These are phyloP conservation scores for Jackrogersella multiformis DNA, from an alignment of 495 filamentous ascomycete species.

Conservation along the genomic window DNA sequence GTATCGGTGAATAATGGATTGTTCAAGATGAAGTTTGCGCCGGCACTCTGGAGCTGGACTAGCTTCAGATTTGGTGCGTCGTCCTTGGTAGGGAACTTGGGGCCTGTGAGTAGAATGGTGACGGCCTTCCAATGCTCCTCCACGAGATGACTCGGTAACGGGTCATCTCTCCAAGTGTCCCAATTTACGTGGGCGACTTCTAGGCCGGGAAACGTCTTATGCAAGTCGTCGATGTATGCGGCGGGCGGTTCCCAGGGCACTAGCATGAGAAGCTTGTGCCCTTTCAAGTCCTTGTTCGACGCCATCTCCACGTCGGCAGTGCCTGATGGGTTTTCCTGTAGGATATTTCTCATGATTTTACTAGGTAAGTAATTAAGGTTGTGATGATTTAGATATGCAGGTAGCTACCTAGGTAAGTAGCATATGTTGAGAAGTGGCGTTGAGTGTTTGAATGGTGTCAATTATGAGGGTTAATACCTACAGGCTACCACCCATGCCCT, in stretches of 20 bases:
- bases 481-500: no score
- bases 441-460: not conserved
- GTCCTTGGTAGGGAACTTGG: constrained; percentile 56
- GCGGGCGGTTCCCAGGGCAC: constrained; percentile 55
- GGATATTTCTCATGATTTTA: constrained; percentile 33
- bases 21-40: constrained; percentile 71
- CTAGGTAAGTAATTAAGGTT: not conserved
- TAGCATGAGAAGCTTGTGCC: constrained; percentile 58
- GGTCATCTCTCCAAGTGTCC: constrained; percentile 14
- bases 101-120: constrained; percentile 71
- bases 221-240: constrained; percentile 53
- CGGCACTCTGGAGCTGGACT: constrained; percentile 80
- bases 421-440: not conserved
- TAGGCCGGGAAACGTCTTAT: constrained; percentile 60
- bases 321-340: constrained; percentile 32
- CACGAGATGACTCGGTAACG: constrained; percentile 12
- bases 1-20: constrained; percentile 71
- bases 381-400: no score
- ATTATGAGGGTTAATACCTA: not conserved
- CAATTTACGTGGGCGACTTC: constrained; percentile 50
- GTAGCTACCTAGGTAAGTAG: no score
- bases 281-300: constrained; percentile 52
- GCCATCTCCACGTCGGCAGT: constrained; percentile 14
- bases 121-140: constrained; percentile 62
- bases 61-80: constrained; percentile 69